A percentile compares a stretch with the other conserved stretches of the same genome.
Conservation (phyloP, 805 yeast genomes). For the Saccharomycopsis capsularis region DNA sequence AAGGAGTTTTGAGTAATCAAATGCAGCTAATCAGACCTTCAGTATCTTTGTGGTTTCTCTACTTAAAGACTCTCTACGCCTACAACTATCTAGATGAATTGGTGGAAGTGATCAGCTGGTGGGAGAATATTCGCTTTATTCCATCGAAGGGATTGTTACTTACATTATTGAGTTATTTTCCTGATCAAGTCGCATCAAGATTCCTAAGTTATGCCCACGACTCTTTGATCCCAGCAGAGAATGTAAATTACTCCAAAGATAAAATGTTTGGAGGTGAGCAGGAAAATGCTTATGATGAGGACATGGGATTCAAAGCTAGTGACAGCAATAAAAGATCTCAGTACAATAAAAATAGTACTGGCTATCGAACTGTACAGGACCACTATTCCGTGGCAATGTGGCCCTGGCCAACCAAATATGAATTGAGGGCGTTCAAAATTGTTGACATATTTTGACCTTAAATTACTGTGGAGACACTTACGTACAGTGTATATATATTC, state of each 20-base stretch:
- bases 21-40: conserved; percentile 44
- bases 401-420: conserved; percentile 22
- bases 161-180: neutral
- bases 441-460: too few relatives aligned
- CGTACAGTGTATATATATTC: too few relatives aligned
- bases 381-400: conserved; percentile 14
- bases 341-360: too few relatives aligned
- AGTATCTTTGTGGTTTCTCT: conserved; percentile 43
- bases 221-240: neutral
- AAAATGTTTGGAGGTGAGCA: neutral
- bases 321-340: too few relatives aligned
- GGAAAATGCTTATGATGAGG: neutral
- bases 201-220: neutral
- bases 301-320: neutral
- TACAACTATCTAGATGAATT: conserved; percentile 44
- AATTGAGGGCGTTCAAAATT: conserved; percentile 8
- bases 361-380: conserved; percentile 8
- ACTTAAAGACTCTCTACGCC: conserved; percentile 42
- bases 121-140: conserved; percentile 41
- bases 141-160: conserved; percentile 34
- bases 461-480: too few relatives aligned
- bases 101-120: conserved; percentile 44
- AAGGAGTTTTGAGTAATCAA: neutral
- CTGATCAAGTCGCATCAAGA: conserved; percentile 1
- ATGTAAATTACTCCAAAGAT: neutral